Conservation (phyloP, 75 land plant genomes). For the Picea glauca region DNA sequence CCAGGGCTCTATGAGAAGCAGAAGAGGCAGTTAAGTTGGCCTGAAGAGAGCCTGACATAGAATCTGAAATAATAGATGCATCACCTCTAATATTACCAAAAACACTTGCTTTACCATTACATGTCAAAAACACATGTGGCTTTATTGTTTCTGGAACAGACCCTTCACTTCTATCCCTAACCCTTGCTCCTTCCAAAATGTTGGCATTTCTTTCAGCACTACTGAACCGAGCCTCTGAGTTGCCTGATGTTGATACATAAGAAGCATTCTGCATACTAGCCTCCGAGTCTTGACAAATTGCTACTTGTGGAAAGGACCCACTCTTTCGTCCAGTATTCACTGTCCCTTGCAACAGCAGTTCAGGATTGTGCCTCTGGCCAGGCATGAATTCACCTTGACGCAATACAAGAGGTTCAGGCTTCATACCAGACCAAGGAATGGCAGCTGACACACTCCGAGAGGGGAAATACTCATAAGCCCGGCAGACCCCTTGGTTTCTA, state of each 20-base stretch:
- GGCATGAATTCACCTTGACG: neutral
- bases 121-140: neutral
- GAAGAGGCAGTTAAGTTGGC: neutral
- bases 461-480: slow-evolving; percentile 79
- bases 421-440: slow-evolving; percentile 79
- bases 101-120: neutral
- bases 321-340: slow-evolving; percentile 5
- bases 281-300: neutral
- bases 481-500: slow-evolving; percentile 41
- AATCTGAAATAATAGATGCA: neutral
- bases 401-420: neutral
- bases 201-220: neutral
- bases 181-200: neutral
- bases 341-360: neutral
- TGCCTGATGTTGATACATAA: neutral
- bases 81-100: neutral
- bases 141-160: neutral
- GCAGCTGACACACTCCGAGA: slow-evolving; percentile 78
- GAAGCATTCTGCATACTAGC: neutral
- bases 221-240: neutral
- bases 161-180: neutral
- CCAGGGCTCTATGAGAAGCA: neutral
- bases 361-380: neutral
- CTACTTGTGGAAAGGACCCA: neutral
- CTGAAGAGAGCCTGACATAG: neutral